A percentile compares a stretch with the other conserved stretches of the same genome.
phyloP scores from a whole-genome alignment of 2,329 filamentous ascomycete species.

The Nemania sp. region DNA sequence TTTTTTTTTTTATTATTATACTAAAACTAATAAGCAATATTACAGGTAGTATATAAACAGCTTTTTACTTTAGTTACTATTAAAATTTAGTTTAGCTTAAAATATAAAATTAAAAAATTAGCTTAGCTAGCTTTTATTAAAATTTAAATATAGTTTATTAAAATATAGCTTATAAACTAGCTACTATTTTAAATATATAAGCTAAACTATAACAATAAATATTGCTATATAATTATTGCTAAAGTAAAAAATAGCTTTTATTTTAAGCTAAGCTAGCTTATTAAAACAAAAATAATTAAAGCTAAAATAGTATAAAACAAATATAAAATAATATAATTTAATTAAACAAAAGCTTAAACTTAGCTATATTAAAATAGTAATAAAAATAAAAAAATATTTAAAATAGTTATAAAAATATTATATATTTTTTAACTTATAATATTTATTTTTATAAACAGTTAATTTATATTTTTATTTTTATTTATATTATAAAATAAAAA shows the following conservation, averaged over 20 bases:
- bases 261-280: not conserved
- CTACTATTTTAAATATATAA: not conserved
- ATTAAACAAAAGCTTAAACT: not conserved
- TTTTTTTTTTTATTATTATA: not conserved
- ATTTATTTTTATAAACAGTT: not conserved
- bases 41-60: not conserved
- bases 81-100: not conserved
- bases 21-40: not conserved
- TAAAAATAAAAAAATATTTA: not conserved
- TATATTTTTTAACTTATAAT: not conserved
- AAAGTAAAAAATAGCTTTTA: not conserved
- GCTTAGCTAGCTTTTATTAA: not conserved
- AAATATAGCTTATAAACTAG: not conserved
- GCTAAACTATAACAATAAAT: not conserved
- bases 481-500: not conserved
- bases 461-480: not conserved
- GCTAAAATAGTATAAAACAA: not conserved
- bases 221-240: not conserved
- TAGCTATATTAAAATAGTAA: not conserved
- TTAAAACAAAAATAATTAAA: not conserved
- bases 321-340: not conserved
- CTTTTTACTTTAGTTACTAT: not conserved
- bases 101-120: not conserved
- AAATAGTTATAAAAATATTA: not conserved
- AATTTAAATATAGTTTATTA: not conserved